Percentiles rank a stretch among this genome's conserved stretches.
Evolutionary conservation across 345 rosid species (phyloP).

Genomic region (Dipteronia sinensis): DNA sequence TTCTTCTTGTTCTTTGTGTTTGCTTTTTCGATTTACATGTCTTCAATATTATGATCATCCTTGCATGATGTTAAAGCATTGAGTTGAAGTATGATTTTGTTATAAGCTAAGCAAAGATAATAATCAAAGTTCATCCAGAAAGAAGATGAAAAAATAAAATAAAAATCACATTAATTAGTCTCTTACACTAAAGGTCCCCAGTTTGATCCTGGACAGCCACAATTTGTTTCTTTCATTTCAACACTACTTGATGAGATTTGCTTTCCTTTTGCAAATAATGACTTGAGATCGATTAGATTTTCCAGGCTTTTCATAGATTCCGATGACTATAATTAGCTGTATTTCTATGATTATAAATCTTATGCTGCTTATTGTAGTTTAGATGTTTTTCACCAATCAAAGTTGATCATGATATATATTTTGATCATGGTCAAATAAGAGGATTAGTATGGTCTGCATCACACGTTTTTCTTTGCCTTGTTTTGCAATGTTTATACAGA

Average conservation of each 20-base stretch:
- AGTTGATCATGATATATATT: background rate
- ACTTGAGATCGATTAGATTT: slow-evolving; percentile 17
- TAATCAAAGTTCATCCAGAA: background rate
- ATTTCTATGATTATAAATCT: background rate
- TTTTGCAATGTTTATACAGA: background rate
- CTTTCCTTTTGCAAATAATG: background rate
- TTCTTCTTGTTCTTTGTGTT: background rate
- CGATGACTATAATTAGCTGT: background rate
- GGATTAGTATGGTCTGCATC: background rate
- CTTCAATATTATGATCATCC: slow-evolving; percentile 11
- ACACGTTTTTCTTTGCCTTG: background rate
- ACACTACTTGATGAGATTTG: background rate
- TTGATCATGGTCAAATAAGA: background rate
- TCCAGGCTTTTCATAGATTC: background rate
- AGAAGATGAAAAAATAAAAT: background rate
- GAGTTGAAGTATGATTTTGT: slow-evolving; percentile 32
- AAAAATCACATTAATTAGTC: background rate
- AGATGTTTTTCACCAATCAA: background rate
- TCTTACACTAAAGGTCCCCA: background rate
- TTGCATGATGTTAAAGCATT: slow-evolving; percentile 9
- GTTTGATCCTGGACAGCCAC: background rate
- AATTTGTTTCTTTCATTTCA: background rate
- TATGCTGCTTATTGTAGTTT: background rate
- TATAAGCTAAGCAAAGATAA: slow-evolving; percentile 34
- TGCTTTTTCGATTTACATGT: background rate